phyloP scores from a whole-genome alignment of 2,329 filamentous ascomycete genomes.

The Coniochaeta ligniaria region DNA sequence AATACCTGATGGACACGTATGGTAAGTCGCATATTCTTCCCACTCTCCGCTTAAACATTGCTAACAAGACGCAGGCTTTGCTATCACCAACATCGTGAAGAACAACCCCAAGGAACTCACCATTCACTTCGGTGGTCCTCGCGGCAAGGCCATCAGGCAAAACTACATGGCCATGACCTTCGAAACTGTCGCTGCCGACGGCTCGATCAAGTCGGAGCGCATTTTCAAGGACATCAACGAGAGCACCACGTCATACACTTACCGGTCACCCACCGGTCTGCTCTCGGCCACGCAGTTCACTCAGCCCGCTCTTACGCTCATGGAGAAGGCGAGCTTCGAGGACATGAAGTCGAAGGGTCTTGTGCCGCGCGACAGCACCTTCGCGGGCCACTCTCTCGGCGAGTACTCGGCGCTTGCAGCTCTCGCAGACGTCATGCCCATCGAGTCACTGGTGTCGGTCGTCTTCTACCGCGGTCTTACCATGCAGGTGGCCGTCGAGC shows the following conservation, averaged over 20 bases:
- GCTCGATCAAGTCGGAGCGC: conserved; percentile 93
- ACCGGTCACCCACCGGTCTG: conserved; percentile 87
- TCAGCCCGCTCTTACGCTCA: conserved; percentile 90
- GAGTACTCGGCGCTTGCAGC: conserved; percentile 97
- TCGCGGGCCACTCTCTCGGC: conserved; percentile 94
- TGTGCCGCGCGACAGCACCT: conserved; percentile 92
- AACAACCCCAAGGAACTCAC: conserved; percentile 99
- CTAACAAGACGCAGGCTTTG: conserved; percentile 56
- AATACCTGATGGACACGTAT: conserved; percentile 98
- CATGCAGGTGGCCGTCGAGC: conserved; percentile 98
- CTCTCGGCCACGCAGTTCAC: conserved; percentile 98
- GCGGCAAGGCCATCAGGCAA: conserved; percentile 92
- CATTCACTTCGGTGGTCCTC: conserved; percentile 93
- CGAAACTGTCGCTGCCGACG: conserved; percentile 90
- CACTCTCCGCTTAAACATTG: background rate
- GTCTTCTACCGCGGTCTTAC: conserved; percentile 98
- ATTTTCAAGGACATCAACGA: conserved; percentile 99
- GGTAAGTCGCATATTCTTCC: conserved; percentile 45
- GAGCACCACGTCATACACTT: conserved; percentile 91
- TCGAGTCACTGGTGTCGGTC: conserved; percentile 94
- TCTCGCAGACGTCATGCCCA: conserved; percentile 98
- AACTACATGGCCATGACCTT: conserved; percentile 99
- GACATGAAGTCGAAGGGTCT: conserved; percentile 98
- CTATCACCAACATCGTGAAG: conserved; percentile 97
- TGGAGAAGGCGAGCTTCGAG: conserved; percentile 99